Base-by-base conservation (phyloP, 768 basidiomycete species). In the Lentinula aciculospora region DNA sequence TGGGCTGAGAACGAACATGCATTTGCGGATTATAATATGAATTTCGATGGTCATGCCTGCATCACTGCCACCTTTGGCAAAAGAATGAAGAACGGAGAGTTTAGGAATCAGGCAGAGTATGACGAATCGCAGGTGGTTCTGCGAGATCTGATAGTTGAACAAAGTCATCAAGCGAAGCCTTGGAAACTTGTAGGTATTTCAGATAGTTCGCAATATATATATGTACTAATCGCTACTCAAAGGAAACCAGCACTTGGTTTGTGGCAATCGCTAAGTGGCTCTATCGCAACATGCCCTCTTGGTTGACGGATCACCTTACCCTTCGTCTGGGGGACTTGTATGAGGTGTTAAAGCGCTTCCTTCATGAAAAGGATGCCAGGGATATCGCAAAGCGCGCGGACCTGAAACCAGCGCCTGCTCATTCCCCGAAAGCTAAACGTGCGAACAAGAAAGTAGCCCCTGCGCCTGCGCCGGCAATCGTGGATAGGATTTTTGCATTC, bases 41-140 rank as follows among this genome's bases (percentile, higher is more conserved):
- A 31, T 47, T 72, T 72, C 46, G 60, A 63, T 19, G 50, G 36
- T 32, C 64, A 72, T 25, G 72, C 72, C 15, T 72, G 71, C 44
- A 68, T 73, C 40, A 73, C 71, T 27, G 66, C 72, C 17, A 58
- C 19, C 1, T 6, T 27, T 25, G 45, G 45, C 6, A 46, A 46
- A 34, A 34, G 13, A 21, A 19, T 25, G 21, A 27, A 39, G 15
- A 47, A 60, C 23, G 58, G 51, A 48, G 28, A 17, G 39, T 27
- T 32, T 32, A 36, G 40, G 10, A 61, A 62, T 34, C 40, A 40
- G 45, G 25, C 12, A 25, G 61, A 62, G 51, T 62, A 61, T 31
- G 63, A 60, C 50, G 37, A 59, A n/a, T 72, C 72, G 57, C 65
- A 36, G 53, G 28, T 10, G n/a, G 59, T 57, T 9, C 62, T 72